phyloP scores from a whole-genome alignment of 192 early-diverging fungal genomes.

The Umbelopsis vinacea region DNA sequence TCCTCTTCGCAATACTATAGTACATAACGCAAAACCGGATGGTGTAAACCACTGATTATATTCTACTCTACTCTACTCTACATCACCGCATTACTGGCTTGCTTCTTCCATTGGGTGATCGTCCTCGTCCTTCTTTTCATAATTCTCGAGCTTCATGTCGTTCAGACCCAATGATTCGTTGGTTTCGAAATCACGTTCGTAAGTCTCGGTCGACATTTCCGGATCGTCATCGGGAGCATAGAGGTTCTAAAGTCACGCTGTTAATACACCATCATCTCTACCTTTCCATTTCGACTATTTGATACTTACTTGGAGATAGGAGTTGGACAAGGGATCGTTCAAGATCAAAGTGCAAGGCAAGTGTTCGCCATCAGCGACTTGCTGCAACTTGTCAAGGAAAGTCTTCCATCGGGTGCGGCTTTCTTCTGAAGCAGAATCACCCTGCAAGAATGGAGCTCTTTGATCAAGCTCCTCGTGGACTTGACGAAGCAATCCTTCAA shows the following conservation, averaged over 20 bases:
- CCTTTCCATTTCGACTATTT: background rate
- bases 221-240: conserved; percentile 95
- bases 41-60: background rate
- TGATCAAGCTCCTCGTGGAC: conserved; percentile 83
- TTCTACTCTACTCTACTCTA: background rate
- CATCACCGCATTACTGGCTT: background rate
- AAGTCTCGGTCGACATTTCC: conserved; percentile 87
- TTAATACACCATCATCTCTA: conserved; percentile 26
- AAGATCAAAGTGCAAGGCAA: conserved; percentile 73
- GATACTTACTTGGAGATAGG: conserved; percentile 67
- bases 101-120: conserved; percentile 8
- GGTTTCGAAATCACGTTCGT: conserved; percentile 85
- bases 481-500: conserved; percentile 90
- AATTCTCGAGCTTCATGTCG: conserved; percentile 81
- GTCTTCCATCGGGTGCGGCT: conserved; percentile 57
- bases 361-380: conserved; percentile 62
- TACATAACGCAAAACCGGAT: no score
- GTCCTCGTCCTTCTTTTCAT: conserved; percentile 44
- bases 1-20: no score
- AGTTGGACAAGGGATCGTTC: conserved; percentile 91
- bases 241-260: conserved; percentile 59
- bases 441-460: conserved; percentile 67
- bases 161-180: conserved; percentile 90
- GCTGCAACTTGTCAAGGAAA: conserved; percentile 75
- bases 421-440: conserved; percentile 68